Percentiles rank a stretch among this genome's conserved stretches.
phyloP scores from a whole-genome alignment of 2,329 filamentous ascomycete species.

The Drechslera avenae region DNA sequence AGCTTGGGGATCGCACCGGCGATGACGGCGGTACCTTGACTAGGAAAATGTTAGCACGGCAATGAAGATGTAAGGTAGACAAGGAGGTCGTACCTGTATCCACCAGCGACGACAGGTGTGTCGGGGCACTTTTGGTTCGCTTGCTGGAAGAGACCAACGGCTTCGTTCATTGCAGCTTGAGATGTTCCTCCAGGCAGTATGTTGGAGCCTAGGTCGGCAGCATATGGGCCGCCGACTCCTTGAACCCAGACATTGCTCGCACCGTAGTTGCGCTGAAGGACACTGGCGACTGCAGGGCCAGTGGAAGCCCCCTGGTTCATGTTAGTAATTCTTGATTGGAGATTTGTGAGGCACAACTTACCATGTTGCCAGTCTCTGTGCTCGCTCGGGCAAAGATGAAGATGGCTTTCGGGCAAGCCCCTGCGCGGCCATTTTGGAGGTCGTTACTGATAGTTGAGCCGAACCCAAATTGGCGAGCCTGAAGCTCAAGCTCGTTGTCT shows the following conservation, averaged over 20 bases:
- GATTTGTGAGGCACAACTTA: slow-evolving; percentile 8
- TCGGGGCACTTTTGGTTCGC: slow-evolving; percentile 48
- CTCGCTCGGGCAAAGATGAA: slow-evolving; percentile 38
- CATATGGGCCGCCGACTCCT: slow-evolving; percentile 46
- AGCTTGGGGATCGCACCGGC: slow-evolving; percentile 42
- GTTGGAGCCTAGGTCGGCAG: slow-evolving; percentile 44
- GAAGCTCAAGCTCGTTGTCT: slow-evolving; percentile 5
- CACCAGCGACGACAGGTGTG: slow-evolving; percentile 47
- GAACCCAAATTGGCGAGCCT: slow-evolving; percentile 21
- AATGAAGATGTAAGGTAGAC: not conserved
- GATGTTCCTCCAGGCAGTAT: slow-evolving; percentile 40
- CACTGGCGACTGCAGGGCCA: slow-evolving; percentile 27
- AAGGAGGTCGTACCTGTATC: slow-evolving; percentile 47
- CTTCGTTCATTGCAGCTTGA: slow-evolving; percentile 40
- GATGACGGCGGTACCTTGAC: slow-evolving; percentile 50
- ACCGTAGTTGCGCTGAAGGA: slow-evolving; percentile 31
- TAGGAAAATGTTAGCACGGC: slow-evolving; percentile 14
- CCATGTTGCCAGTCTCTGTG: slow-evolving; percentile 36
- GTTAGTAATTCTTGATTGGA: not conserved
- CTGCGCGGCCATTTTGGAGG: slow-evolving; percentile 26
- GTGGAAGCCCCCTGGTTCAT: slow-evolving; percentile 22
- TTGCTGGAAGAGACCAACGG: slow-evolving; percentile 43
- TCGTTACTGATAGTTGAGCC: slow-evolving; percentile 22
- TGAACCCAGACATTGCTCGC: slow-evolving; percentile 34
- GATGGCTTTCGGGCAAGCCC: slow-evolving; percentile 32